These are phyloP conservation scores for Kodamaea lidongshanica DNA, from an alignment of 805 yeast species.

Conservation along the genomic window DNA sequence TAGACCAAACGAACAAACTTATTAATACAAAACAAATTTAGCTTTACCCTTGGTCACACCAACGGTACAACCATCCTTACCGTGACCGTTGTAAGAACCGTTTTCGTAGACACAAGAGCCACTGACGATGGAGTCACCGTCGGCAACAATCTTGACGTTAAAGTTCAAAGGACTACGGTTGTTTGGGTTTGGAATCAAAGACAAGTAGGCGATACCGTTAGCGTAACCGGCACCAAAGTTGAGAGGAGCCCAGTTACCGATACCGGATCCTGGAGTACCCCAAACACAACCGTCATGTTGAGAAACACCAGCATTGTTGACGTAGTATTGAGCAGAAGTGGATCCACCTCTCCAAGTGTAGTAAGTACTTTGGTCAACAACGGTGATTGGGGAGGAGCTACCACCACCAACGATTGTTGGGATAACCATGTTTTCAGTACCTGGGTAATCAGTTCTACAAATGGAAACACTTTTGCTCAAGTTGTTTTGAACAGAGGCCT, in stretches of 20 bases:
- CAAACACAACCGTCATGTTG: constrained; percentile 89
- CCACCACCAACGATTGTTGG: constrained; percentile 83
- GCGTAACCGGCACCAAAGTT: constrained; percentile 89
- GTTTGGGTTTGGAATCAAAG: constrained; percentile 94
- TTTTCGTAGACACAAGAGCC: constrained; percentile 79
- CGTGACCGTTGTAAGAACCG: constrained; percentile 66
- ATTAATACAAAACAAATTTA: constrained; percentile 66
- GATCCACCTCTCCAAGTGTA: constrained; percentile 73
- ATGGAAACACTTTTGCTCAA: constrained; percentile 67
- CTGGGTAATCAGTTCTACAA: constrained; percentile 99
- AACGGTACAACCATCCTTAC: constrained; percentile 88
- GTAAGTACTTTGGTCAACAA: constrained; percentile 72
- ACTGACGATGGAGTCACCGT: constrained; percentile 41
- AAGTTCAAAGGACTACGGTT: constrained; percentile 56
- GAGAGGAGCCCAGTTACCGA: constrained; percentile 98
- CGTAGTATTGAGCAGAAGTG: constrained; percentile 95
- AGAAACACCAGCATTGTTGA: constrained; percentile 91
- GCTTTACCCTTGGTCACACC: constrained; percentile 82
- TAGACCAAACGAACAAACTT: background rate
- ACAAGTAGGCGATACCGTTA: constrained; percentile 63
- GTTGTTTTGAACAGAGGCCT: constrained; percentile 64
- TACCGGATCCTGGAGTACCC: constrained; percentile 73
- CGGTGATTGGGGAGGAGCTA: constrained; percentile 57
- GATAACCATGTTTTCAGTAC: constrained; percentile 96
- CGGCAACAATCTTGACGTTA: constrained; percentile 63